A percentile compares a stretch with the other conserved stretches of the same genome.
These are phyloP conservation scores for Aspergillus sclerotialis DNA, from an alignment of 2,329 filamentous ascomycete species.

Conservation along the genomic window DNA sequence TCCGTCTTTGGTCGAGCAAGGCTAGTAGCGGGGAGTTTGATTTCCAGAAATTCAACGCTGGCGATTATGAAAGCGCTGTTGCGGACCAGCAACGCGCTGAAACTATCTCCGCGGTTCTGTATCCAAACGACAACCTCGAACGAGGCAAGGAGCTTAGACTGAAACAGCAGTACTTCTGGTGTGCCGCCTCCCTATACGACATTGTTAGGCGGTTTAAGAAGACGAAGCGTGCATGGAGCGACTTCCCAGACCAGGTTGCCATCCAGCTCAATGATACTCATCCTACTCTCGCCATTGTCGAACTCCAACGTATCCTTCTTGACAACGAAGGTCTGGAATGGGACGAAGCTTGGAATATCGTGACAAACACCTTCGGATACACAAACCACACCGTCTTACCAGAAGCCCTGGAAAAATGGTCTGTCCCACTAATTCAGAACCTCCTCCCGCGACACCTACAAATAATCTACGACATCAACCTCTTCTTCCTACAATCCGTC, in stretches of 20 bases:
- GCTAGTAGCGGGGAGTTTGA: conserved; percentile 96
- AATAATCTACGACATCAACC: conserved; percentile 97
- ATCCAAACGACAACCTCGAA: conserved; percentile 96
- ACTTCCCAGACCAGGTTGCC: conserved; percentile 90
- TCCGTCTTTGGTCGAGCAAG: conserved; percentile 96
- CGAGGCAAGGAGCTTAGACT: conserved; percentile 92
- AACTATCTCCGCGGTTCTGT: conserved; percentile 94
- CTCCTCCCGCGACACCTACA: conserved; percentile 89
- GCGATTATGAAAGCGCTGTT: conserved; percentile 95
- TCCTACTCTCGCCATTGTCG: conserved; percentile 90
- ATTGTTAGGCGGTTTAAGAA: conserved; percentile 99
- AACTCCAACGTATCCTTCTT: conserved; percentile 85
- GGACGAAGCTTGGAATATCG: conserved; percentile 85
- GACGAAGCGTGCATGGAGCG: conserved; percentile 79
- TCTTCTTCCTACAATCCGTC: conserved; percentile 84
- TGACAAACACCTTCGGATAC: conserved; percentile 78
- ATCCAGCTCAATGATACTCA: conserved; percentile 99
- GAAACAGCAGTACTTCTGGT: conserved; percentile 99
- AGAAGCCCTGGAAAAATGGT: conserved; percentile 97
- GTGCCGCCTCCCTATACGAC: conserved; percentile 89
- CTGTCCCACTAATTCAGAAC: conserved; percentile 84
- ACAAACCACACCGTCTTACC: conserved; percentile 98
- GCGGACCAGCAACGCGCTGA: conserved; percentile 98
- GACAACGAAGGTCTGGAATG: conserved; percentile 88
- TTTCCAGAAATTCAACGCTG: conserved; percentile 98